Evolutionary conservation across 2,329 filamentous ascomycete species (phyloP), one percentile per base, ranked within the genome.

Genomic region (Dothistroma pini): DNA sequence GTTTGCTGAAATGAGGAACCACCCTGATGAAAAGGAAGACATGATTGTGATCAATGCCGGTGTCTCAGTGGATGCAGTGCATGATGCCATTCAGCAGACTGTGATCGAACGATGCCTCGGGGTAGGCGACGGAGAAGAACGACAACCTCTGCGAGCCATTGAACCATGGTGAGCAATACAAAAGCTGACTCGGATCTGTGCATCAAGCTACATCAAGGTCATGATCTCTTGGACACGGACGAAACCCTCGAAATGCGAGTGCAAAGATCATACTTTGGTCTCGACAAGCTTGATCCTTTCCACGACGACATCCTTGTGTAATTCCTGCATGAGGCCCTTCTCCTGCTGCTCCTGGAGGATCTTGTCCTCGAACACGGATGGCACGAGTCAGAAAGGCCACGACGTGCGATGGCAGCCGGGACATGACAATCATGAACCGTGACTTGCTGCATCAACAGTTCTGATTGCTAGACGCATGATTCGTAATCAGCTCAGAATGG

Each of bases 21-120:
- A 70, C 52, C 77, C 81, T 64, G 78, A 79, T 55, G 80, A 82
- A 61, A 77, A 77, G 29, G 79, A 81, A 32, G 80, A 84, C 63
- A 80, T 87, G 59, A 75, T 78, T 34, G 72, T 78, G 6, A 76
- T 88, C 54, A 78, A 88, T 76, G 86, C 84, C 4, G 82, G 82
- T 1, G 74, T 71, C 35, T 66, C 76, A 9, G 65, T 84, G 19
- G 79, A 83, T 31, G 78, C 81, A 35, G 84, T 88, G 11, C 78
- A 80, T 31, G 64, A 68, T 49, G 76, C 57, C 14, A 70, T 75
- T 16, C 60, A 66, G 58, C 44, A 70, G 41, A 63, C 64, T 48
- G 68, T 71, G 52, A 58, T 66, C 38, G 29, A 49, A 59, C 62
- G 21, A 59, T 55, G 61, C 51, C 48, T 49, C 22, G 49, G 44